Base-by-base conservation (phyloP, 192 early-diverging fungal species). In the Gaertneriomyces semiglobifer region DNA sequence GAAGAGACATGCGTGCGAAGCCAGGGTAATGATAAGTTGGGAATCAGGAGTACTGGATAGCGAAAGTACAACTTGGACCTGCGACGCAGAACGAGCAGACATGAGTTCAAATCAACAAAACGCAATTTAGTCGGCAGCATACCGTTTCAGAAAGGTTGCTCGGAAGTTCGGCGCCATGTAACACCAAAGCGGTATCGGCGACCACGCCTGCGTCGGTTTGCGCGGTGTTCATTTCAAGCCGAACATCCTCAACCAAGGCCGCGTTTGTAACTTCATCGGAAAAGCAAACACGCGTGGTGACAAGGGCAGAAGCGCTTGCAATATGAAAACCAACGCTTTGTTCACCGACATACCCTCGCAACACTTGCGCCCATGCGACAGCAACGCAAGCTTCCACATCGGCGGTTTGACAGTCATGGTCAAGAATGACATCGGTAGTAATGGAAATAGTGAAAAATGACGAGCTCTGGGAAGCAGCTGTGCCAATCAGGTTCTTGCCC, bases 311-410 rank as follows among this genome's bases (percentile, higher is more conserved):
- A 33, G 25, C 25, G 25, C 25, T 33, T 33, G 48, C 16, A 18
- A 50, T 16, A 4, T 58, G 33, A 58, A 58, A 58, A 14, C 56
- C 56, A 11, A 58, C 56, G 14, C 14, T 33, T 38, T 58, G 56
- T 38, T 58, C 56, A 38, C 56, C 56, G 33, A 58, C 56, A 38
- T 20, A 58, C 12, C 56, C 33, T 16, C 38, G n/a, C n/a, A 58
- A 20, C 4, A 58, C 4, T 38, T 38, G 56, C 16, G 56, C 56
- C n/a, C 33, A 58, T 6, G 56, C 56, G 33, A 38, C 56, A 58
- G 38, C 18, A 14, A 20, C 38, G 11, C 16, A 16, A 58, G 56
- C 56, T 18, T 52, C n/a, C 4, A 52, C 20, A n/a, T 33, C 25
- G 25, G 25, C 25, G 25, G 25, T 33, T 33, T 33, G 25, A 33